Evolutionary conservation across 495 filamentous ascomycete species (phyloP).

Genomic region (Podospora australis): DNA sequence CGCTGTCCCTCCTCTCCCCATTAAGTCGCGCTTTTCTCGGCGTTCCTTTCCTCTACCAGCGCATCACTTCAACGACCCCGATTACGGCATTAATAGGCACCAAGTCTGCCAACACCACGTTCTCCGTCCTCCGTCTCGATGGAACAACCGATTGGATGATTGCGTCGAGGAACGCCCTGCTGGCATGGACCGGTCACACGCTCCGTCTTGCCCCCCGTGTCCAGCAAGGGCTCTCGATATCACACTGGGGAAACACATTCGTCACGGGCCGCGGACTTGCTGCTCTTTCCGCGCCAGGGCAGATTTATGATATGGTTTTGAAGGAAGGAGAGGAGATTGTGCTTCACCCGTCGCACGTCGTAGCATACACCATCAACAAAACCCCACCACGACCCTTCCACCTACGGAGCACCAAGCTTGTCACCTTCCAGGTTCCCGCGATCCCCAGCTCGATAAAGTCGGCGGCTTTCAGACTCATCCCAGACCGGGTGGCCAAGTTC

Average conservation of each 20-base stretch:
- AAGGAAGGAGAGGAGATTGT: slow-evolving; percentile 79
- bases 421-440: slow-evolving; percentile 73
- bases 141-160: slow-evolving; percentile 96
- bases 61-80: slow-evolving; percentile 77
- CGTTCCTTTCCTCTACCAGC: slow-evolving; percentile 90
- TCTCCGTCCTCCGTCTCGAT: slow-evolving; percentile 81
- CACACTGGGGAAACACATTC: slow-evolving; percentile 85
- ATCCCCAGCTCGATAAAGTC: slow-evolving; percentile 47
- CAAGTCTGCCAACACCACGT: slow-evolving; percentile 74
- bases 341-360: slow-evolving; percentile 77
- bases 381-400: slow-evolving; percentile 74
- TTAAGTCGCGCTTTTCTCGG: slow-evolving; percentile 69
- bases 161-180: slow-evolving; percentile 70
- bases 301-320: slow-evolving; percentile 75
- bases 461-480: slow-evolving; percentile 25
- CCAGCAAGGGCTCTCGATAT: slow-evolving; percentile 66
- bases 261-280: slow-evolving; percentile 83
- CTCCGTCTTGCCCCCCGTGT: slow-evolving; percentile 66
- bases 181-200: slow-evolving; percentile 95
- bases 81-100: slow-evolving; percentile 81
- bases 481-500: slow-evolving; percentile 56
- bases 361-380: slow-evolving; percentile 76
- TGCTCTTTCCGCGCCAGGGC: slow-evolving; percentile 75
- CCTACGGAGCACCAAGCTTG: slow-evolving; percentile 67
- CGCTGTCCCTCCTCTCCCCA: slow-evolving; percentile 79